Percentiles rank a stretch among this genome's conserved stretches.
Conservation (phyloP, 148 eudicot species). For the Fallopia convolvulus region DNA sequence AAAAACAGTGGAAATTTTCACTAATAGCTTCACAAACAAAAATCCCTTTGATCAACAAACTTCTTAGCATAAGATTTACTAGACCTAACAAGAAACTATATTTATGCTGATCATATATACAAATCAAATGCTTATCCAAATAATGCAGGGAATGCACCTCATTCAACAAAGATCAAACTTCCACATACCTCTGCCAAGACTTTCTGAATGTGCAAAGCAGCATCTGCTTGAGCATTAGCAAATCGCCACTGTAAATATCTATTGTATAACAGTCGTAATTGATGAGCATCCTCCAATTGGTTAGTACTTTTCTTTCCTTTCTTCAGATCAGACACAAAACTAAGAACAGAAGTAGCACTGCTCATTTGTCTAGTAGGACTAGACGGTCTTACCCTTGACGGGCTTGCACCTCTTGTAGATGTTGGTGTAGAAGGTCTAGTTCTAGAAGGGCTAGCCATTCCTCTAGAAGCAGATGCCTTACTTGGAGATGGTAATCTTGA, state of each 20-base stretch:
- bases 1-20: background rate
- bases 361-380: slow-evolving; percentile 62
- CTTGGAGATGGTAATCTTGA: slow-evolving; percentile 60
- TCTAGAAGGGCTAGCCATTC: slow-evolving; percentile 36
- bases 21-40: background rate
- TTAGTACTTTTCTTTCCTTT: slow-evolving; percentile 63
- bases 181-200: slow-evolving; percentile 49
- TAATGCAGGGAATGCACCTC: background rate
- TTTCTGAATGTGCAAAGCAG: slow-evolving; percentile 45
- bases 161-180: background rate
- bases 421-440: slow-evolving; percentile 40
- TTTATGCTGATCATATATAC: background rate
- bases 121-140: background rate
- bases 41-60: background rate
- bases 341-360: slow-evolving; percentile 76
- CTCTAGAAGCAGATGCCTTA: slow-evolving; percentile 43
- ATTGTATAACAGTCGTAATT: slow-evolving; percentile 67
- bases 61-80: background rate
- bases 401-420: slow-evolving; percentile 58
- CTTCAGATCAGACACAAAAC: slow-evolving; percentile 75
- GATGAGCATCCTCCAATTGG: slow-evolving; percentile 87
- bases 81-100: background rate
- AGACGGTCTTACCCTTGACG: slow-evolving; percentile 59
- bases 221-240: slow-evolving; percentile 71
- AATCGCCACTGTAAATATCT: slow-evolving; percentile 86